A percentile compares a stretch with the other conserved stretches of the same genome.
Conservation (phyloP, 495 filamentous ascomycete genomes). For the Margaritispora aquatica region DNA sequence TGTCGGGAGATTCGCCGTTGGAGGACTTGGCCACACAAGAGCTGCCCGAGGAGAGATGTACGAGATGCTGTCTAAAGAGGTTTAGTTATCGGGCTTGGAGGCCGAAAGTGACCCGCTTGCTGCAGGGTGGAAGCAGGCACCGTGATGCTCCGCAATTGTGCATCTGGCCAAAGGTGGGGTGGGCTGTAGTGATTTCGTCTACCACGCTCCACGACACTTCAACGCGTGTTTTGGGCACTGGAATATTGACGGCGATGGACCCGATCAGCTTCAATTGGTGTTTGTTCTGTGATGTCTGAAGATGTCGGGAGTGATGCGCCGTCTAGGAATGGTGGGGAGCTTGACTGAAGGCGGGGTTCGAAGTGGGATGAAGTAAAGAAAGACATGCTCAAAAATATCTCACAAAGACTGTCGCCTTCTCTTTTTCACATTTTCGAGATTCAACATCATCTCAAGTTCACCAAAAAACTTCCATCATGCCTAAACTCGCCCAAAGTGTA, state of each 20-base stretch:
- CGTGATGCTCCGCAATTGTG: neutral
- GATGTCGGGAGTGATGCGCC: neutral
- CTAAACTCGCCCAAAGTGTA: conserved; percentile 1
- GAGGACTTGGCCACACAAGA: neutral
- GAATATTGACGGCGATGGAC: neutral
- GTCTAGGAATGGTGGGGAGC: neutral
- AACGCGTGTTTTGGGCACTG: neutral
- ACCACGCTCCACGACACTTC: neutral
- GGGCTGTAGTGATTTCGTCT: too few relatives aligned
- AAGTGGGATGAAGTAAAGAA: neutral
- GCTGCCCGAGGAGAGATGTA: neutral
- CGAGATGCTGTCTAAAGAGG: neutral
- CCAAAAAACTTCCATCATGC: conserved; percentile 2
- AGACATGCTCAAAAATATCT: neutral
- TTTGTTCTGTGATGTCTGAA: neutral
- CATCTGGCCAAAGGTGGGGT: neutral
- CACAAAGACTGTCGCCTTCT: neutral
- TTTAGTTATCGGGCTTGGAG: neutral
- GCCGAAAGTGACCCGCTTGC: neutral
- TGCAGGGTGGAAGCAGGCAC: neutral
- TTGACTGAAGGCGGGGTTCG: neutral
- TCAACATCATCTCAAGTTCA: too few relatives aligned
- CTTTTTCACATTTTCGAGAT: neutral
- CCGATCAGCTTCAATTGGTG: neutral
- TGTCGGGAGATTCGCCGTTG: neutral